Evolutionary conservation across 768 basidiomycete species (phyloP).

Genomic region (Mycena leptocephala): DNA sequence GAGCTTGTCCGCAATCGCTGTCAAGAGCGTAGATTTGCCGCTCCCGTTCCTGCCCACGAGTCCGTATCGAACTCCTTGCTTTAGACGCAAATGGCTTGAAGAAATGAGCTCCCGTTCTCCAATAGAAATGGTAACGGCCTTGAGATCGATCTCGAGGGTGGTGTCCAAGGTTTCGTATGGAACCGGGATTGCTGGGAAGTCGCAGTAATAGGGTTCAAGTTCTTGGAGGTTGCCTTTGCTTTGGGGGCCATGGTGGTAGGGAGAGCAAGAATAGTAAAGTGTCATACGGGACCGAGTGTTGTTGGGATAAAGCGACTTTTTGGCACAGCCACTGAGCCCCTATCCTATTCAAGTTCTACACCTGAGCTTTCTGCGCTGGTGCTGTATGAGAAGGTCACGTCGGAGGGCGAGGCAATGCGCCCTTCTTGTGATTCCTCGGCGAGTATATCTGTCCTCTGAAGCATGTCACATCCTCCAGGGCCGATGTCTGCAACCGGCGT

Average conservation of each 20-base stretch:
- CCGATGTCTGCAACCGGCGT: background rate
- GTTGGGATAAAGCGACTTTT: background rate
- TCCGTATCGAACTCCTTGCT: slow-evolving; percentile 55
- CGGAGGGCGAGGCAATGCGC: slow-evolving; percentile 10
- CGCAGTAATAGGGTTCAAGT: slow-evolving; percentile 36
- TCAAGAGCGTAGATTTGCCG: slow-evolving; percentile 48
- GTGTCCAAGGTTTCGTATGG: slow-evolving; percentile 54
- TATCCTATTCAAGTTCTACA: no score
- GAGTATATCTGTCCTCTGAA: slow-evolving; percentile 6
- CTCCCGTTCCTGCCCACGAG: slow-evolving; percentile 52
- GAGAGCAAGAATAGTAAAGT: background rate
- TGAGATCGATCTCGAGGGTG: slow-evolving; percentile 56
- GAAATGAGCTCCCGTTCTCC: slow-evolving; percentile 59
- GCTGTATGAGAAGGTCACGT: background rate
- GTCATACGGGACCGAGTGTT: slow-evolving; percentile 1
- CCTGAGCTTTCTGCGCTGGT: no score
- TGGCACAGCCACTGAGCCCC: background rate
- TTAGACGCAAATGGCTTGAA: slow-evolving; percentile 57
- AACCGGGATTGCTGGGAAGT: slow-evolving; percentile 56
- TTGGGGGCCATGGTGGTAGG: slow-evolving; percentile 30
- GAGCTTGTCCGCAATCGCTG: slow-evolving; percentile 58
- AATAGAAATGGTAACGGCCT: slow-evolving; percentile 59
- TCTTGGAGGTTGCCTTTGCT: slow-evolving; percentile 17
- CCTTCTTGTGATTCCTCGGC: slow-evolving; percentile 12
- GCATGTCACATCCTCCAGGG: slow-evolving; percentile 10